A percentile compares a stretch with the other conserved stretches of the same genome.
Conservation (phyloP, 2,329 filamentous ascomycete genomes). For the Xylariomycetidae sp. region DNA sequence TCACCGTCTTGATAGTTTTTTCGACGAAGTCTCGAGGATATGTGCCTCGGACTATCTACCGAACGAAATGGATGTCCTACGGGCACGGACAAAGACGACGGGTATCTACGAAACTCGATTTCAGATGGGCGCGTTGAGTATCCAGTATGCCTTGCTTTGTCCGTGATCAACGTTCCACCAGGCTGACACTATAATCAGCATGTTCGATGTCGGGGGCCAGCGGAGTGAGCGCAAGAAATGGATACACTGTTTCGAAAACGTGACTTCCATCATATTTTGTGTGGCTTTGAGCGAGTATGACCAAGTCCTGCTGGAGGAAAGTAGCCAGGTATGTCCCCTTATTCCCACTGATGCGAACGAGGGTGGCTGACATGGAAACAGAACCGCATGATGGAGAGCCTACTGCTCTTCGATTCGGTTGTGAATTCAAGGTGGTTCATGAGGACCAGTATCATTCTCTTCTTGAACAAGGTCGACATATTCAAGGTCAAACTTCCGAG, state of each 20-base stretch:
- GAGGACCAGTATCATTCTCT: conserved; percentile 96
- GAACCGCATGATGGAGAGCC: conserved; percentile 99
- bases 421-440: conserved; percentile 99
- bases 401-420: conserved; percentile 94
- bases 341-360: background rate
- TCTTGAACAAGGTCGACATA: conserved; percentile 97
- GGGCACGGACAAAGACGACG: conserved; percentile 95
- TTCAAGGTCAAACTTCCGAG: conserved; percentile 91
- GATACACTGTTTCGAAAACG: conserved; percentile 99
- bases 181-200: too few relatives aligned
- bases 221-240: conserved; percentile 98
- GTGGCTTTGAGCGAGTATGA: conserved; percentile 98
- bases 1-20: conserved; percentile 62
- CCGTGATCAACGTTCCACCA: too few relatives aligned
- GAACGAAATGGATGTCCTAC: conserved; percentile 88
- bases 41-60: conserved; percentile 80
- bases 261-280: conserved; percentile 99
- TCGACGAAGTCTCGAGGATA: conserved; percentile 86
- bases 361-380: conserved; percentile 34
- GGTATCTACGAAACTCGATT: conserved; percentile 99
- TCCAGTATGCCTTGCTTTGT: too few relatives aligned
- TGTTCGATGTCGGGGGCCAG: conserved; percentile 98
- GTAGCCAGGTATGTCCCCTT: conserved; percentile 69
- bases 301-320: conserved; percentile 92
- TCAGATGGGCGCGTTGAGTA: conserved; percentile 96